Evolutionary conservation across 2,329 filamentous ascomycete genomes (phyloP).

Genomic region (Penicillium expansum): DNA sequence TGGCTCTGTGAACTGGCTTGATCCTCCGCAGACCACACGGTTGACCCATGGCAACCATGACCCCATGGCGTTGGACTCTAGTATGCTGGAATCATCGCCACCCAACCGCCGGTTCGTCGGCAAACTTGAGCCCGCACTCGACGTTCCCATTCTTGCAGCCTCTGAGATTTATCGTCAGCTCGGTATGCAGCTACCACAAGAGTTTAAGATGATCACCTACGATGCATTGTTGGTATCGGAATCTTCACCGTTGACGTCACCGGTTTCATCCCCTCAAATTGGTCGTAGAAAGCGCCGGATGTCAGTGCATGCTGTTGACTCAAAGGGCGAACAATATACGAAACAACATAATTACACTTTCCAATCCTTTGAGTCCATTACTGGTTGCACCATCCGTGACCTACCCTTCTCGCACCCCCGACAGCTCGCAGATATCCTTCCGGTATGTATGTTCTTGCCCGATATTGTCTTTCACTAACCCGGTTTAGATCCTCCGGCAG

Average conservation of each 20-base stretch:
- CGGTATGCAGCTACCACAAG: constrained; percentile 40
- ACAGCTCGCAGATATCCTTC: constrained; percentile 45
- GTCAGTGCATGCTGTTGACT: constrained; percentile 33
- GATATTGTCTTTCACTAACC: constrained; percentile 3
- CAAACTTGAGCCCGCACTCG: constrained; percentile 42
- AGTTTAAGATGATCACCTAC: constrained; percentile 41
- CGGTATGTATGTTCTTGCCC: constrained; percentile 29
- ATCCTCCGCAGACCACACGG: constrained; percentile 38
- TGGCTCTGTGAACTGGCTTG: constrained; percentile 39
- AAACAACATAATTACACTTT: constrained; percentile 45
- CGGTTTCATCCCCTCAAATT: constrained; percentile 25
- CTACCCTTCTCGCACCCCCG: constrained; percentile 47
- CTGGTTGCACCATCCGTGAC: constrained; percentile 41
- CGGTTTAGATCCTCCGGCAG: constrained; percentile 41
- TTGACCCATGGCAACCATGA: constrained; percentile 34
- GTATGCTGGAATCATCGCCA: constrained; percentile 36
- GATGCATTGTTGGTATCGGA: constrained; percentile 40
- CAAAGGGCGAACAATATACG: constrained; percentile 27
- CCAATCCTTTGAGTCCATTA: constrained; percentile 42
- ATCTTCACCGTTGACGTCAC: constrained; percentile 21
- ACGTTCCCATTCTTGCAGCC: constrained; percentile 43
- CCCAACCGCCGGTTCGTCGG: constrained; percentile 47
- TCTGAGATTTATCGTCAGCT: constrained; percentile 43
- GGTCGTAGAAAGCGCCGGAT: constrained; percentile 35
- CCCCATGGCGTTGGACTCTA: constrained; percentile 39